phyloP scores from a whole-genome alignment of 495 filamentous ascomycete species.

The Penicillium longicatenatum region DNA sequence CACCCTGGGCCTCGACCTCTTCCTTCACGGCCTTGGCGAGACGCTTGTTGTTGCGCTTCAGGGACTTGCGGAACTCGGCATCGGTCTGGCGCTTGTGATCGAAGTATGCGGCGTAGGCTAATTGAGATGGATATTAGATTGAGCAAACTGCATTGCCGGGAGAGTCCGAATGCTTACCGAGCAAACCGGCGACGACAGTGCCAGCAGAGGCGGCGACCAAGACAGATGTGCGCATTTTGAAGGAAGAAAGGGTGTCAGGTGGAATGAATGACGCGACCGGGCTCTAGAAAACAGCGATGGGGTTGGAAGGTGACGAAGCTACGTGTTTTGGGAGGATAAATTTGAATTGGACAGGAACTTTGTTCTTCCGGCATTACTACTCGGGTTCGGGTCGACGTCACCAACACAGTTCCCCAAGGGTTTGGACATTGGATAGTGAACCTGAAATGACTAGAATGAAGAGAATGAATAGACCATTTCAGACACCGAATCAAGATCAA shows the following conservation, averaged over 20 bases:
- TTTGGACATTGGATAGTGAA: not conserved
- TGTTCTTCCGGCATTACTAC: conserved; percentile 40
- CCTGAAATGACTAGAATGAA: not conserved
- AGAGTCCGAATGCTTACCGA: conserved; percentile 57
- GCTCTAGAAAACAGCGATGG: conserved; percentile 10
- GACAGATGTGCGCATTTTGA: conserved; percentile 65
- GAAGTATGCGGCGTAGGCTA: conserved; percentile 87
- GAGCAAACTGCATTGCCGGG: not conserved
- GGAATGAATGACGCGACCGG: conserved; percentile 2
- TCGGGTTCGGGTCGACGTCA: conserved; percentile 12
- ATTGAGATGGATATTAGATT: not conserved
- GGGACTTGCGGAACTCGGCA: conserved; percentile 78
- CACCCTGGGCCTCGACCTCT: conserved; percentile 66
- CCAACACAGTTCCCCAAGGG: not conserved
- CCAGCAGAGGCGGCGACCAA: conserved; percentile 73
- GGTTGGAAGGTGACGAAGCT: not conserved
- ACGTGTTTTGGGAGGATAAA: conserved; percentile 30
- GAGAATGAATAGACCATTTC: not conserved
- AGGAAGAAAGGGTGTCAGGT: conserved; percentile 17
- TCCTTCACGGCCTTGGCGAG: conserved; percentile 77
- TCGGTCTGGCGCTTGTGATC: conserved; percentile 89
- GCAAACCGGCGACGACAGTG: conserved; percentile 70
- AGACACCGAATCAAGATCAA: not conserved
- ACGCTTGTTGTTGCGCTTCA: conserved; percentile 80
- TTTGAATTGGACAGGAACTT: conserved; percentile 43